Evolutionary conservation across 2,329 filamentous ascomycete species (phyloP).

Genomic region (Ceratocystis ficicola): DNA sequence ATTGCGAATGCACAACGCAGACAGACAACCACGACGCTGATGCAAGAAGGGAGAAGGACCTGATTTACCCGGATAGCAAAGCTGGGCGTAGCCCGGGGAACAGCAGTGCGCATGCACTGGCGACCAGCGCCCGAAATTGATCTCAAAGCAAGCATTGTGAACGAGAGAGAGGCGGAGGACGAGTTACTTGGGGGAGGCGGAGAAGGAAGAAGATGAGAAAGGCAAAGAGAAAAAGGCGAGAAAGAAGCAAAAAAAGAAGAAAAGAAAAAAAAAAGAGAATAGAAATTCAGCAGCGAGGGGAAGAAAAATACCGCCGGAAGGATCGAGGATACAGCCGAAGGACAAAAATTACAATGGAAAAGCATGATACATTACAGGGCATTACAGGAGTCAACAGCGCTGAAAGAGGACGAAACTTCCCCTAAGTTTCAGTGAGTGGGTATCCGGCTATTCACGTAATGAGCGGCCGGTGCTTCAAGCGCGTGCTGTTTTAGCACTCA

Average conservation of each 20-base stretch:
- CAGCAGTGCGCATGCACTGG: constrained; percentile 61
- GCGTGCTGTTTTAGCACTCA: too few species aligned
- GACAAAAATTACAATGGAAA: not conserved
- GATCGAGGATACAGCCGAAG: constrained; percentile 3
- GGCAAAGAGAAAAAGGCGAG: not conserved
- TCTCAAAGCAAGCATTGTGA: constrained; percentile 73
- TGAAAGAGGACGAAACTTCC: not conserved
- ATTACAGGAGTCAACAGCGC: not conserved
- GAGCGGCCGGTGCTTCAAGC: too few species aligned
- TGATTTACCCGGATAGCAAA: constrained; percentile 43
- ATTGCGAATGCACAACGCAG: constrained; percentile 17
- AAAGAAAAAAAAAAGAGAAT: not conserved
- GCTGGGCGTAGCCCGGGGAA: constrained; percentile 41
- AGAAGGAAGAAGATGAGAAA: constrained; percentile 1
- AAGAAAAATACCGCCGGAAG: constrained; percentile 13
- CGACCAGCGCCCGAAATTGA: constrained; percentile 62
- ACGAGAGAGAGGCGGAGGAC: constrained; percentile 24
- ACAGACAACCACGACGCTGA: not conserved
- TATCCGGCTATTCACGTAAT: too few species aligned
- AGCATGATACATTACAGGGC: not conserved
- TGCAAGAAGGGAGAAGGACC: constrained; percentile 15
- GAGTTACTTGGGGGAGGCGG: constrained; percentile 18
- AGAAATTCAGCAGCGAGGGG: not conserved
- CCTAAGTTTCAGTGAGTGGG: too few species aligned
- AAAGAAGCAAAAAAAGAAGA: constrained; percentile 9